Conservation (phyloP, 2,329 filamentous ascomycete species). For the Rugonectria rugulosa region DNA sequence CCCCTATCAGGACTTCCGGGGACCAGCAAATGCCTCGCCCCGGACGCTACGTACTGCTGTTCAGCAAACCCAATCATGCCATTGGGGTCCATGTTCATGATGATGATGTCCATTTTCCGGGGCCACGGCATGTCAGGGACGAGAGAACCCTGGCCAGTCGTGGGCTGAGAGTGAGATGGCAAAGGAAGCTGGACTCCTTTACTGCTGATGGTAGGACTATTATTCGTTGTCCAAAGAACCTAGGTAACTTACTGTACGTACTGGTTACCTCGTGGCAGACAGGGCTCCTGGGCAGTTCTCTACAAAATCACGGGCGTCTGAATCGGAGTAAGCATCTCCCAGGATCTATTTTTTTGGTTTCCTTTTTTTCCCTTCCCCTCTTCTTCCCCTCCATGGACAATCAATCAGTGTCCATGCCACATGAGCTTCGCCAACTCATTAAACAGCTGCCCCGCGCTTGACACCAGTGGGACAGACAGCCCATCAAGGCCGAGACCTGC, state of each 20-base stretch:
- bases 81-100: conserved; percentile 11
- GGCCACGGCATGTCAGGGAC: not conserved
- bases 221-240: not conserved
- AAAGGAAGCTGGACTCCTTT: no score
- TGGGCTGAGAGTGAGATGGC: no score
- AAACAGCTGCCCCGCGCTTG: conserved; percentile 19
- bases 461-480: not conserved
- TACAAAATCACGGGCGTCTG: no score
- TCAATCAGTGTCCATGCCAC: conserved; percentile 15
- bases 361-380: no score
- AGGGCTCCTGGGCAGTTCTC: no score
- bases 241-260: no score
- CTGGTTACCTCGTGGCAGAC: no score
- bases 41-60: conserved; percentile 17
- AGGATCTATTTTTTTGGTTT: no score
- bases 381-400: no score
- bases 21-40: conserved; percentile 9
- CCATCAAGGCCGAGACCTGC: conserved; percentile 22
- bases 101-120: no score
- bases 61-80: conserved; percentile 6
- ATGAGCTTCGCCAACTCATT: conserved; percentile 27
- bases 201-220: conserved; percentile 9
- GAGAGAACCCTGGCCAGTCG: no score
- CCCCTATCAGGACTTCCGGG: conserved; percentile 12
- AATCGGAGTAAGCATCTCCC: no score